Base-by-base conservation (phyloP, 164 flowering plant genomes). In the Amborella trichopoda region DNA sequence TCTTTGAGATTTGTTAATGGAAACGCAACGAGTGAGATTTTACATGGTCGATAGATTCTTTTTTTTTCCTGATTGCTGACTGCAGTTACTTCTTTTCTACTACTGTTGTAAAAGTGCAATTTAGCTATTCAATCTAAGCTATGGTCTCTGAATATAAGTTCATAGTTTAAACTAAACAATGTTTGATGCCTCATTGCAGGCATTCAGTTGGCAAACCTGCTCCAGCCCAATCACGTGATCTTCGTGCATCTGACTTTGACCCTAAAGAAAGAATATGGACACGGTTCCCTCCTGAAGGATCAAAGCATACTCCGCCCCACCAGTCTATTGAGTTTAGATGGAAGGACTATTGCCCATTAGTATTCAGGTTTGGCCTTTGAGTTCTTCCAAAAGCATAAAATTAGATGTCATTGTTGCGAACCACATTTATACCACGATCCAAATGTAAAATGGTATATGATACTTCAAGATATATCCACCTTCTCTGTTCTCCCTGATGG, bases 321-420 rank as follows among this genome's bases (percentile, higher is more conserved):
- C 81, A 71, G 46, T 83, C 96, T 2, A 61, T 68, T 56, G 96
- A 77, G 4, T 86, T 86, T 51, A 78, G 49, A 56, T 86, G 89
- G 93, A 86, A 83, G 76, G 96, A 86, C 48, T 86, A 86, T 59
- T 86, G 93, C 65, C 96, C 93, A 3, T 46, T 78, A 28, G 96
- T 83, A 40, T 85, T 85, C 75, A 77, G 90, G 90, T 85, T 12
- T 52, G 68, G 20, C 28, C 48, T 53, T 23, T 2, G 41, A 6
- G 11, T 16, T 38, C 14, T 38, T 38, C 20, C 14, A 38, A n/a
- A n/a, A n/a, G n/a, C n/a, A n/a, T n/a, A n/a, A n/a, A n/a, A n/a
- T n/a, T n/a, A n/a, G n/a, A n/a, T n/a, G n/a, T n/a, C n/a, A n/a
- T n/a, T n/a, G n/a, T n/a, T n/a, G n/a, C n/a, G n/a, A n/a, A n/a